phyloP scores from a whole-genome alignment of 306 rosid species.

The Quercus cerris region DNA sequence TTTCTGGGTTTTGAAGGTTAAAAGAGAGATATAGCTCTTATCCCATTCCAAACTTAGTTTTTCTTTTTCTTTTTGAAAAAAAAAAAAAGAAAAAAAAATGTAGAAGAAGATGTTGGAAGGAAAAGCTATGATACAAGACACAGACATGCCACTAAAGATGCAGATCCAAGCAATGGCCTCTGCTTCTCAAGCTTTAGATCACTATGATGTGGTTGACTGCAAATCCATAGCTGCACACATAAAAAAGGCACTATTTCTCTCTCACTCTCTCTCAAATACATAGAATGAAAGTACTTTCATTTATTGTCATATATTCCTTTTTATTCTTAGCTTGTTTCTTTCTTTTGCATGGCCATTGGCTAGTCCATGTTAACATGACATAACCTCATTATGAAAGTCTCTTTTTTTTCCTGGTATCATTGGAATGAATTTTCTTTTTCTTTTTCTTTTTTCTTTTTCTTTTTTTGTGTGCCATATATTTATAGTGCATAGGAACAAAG shows the following conservation, averaged over 20 bases:
- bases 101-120: slow-evolving; percentile 76
- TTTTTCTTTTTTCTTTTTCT: neutral
- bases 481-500: neutral
- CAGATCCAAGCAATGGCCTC: slow-evolving; percentile 92
- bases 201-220: slow-evolving; percentile 82
- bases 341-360: neutral
- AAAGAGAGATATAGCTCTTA: neutral
- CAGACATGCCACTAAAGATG: slow-evolving; percentile 96
- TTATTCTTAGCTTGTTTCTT: neutral
- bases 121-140: slow-evolving; percentile 72
- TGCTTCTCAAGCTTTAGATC: slow-evolving; percentile 95
- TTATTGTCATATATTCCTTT: neutral
- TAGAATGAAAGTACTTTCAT: neutral
- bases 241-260: slow-evolving; percentile 55
- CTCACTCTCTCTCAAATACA: neutral
- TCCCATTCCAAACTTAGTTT: neutral
- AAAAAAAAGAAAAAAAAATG: too few relatives aligned
- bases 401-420: too few relatives aligned
- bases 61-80: neutral
- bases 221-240: slow-evolving; percentile 94
- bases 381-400: neutral
- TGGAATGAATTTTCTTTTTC: too few relatives aligned
- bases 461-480: neutral
- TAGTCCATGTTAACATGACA: neutral
- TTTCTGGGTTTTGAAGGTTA: slow-evolving; percentile 18